These are phyloP conservation scores for Talaromyces sp. DNA, from an alignment of 2,329 filamentous ascomycete genomes.

Conservation along the genomic window DNA sequence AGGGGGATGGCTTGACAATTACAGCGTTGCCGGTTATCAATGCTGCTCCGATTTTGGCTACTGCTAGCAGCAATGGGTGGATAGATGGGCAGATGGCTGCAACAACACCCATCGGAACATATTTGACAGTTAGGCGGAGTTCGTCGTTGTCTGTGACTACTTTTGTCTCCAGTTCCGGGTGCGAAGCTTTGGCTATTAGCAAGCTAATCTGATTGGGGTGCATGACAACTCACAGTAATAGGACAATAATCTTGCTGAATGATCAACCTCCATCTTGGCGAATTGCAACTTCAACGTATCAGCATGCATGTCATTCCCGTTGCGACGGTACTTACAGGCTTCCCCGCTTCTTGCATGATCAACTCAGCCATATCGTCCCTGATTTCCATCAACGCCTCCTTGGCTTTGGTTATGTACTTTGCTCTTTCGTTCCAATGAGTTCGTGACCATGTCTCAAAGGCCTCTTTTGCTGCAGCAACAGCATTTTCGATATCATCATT, in stretches of 20 bases:
- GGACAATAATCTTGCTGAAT: slow-evolving; percentile 18
- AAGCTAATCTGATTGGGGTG: neutral
- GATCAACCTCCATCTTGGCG: slow-evolving; percentile 20
- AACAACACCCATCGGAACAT: slow-evolving; percentile 49
- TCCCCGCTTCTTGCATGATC: slow-evolving; percentile 52
- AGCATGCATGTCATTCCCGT: neutral
- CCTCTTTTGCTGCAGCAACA: slow-evolving; percentile 46
- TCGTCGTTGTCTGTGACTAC: slow-evolving; percentile 45
- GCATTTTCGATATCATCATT: slow-evolving; percentile 46
- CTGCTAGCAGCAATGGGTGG: slow-evolving; percentile 47
- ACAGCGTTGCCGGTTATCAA: slow-evolving; percentile 54
- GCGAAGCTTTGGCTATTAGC: slow-evolving; percentile 16
- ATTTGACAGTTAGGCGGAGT: slow-evolving; percentile 42
- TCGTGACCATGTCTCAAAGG: slow-evolving; percentile 49
- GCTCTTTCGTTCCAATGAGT: slow-evolving; percentile 46
- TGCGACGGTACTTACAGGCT: slow-evolving; percentile 38
- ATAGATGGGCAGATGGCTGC: slow-evolving; percentile 49
- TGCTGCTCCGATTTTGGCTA: slow-evolving; percentile 50
- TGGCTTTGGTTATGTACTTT: slow-evolving; percentile 40
- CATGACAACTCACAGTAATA: slow-evolving; percentile 16
- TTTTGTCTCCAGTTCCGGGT: slow-evolving; percentile 41
- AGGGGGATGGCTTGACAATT: slow-evolving; percentile 57
- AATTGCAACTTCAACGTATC: slow-evolving; percentile 15
- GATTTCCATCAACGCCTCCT: slow-evolving; percentile 41
- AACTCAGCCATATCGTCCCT: slow-evolving; percentile 45